These are phyloP conservation scores for Puccinia novopanici DNA, from an alignment of 1,284 basidiomycete species.

Conservation along the genomic window DNA sequence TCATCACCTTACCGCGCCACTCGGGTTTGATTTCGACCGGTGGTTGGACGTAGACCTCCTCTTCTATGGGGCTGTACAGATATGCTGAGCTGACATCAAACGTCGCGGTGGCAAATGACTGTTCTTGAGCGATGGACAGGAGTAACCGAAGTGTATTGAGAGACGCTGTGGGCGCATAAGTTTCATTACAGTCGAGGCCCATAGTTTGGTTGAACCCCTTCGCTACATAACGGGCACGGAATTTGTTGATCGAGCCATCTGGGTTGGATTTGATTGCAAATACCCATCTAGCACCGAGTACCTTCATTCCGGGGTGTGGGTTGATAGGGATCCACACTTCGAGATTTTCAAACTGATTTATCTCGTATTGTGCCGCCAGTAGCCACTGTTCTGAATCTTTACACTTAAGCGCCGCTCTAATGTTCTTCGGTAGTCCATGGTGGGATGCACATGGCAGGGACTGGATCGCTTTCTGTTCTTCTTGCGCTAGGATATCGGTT, in stretches of 20 bases:
- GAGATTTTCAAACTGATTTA: background rate
- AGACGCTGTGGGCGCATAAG: background rate
- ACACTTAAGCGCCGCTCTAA: background rate
- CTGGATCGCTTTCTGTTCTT: background rate
- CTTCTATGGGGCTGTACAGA: background rate
- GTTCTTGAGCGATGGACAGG: background rate
- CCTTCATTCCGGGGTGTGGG: background rate
- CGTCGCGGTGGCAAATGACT: background rate
- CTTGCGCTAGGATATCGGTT: background rate
- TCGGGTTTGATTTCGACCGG: background rate
- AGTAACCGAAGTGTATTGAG: background rate
- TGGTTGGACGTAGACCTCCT: background rate
- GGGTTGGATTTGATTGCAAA: background rate
- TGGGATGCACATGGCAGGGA: background rate
- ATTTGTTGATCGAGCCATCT: background rate
- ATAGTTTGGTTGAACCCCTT: conserved; percentile 14
- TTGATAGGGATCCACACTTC: background rate
- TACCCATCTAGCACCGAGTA: background rate
- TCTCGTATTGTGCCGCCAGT: background rate
- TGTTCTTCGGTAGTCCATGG: background rate
- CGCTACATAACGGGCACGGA: background rate
- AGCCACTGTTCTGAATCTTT: background rate
- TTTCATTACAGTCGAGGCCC: conserved; percentile 7
- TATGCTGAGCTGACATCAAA: conserved; percentile 13
- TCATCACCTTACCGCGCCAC: background rate